Evolutionary conservation across 176 grass and related monocot species (phyloP).

Genomic region (Luzula sylvatica): DNA sequence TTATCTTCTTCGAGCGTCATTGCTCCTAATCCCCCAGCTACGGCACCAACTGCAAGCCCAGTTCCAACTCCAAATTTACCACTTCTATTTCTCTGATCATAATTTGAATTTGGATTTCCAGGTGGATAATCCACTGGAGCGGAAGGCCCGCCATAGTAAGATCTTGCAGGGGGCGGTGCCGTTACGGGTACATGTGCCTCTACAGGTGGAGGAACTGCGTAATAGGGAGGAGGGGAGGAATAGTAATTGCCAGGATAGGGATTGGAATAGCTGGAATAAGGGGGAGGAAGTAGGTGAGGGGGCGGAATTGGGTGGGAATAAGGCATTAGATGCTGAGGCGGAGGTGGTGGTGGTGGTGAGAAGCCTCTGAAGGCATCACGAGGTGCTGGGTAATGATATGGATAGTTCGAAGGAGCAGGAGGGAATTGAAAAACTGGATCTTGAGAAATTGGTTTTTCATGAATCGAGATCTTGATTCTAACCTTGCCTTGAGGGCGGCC

Average conservation of each 20-base stretch:
- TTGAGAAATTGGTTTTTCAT: slow-evolving; percentile 41
- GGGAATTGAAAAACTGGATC: slow-evolving; percentile 52
- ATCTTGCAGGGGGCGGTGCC: slow-evolving; percentile 21
- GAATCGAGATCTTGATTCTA: slow-evolving; percentile 52
- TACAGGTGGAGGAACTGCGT: slow-evolving; percentile 29
- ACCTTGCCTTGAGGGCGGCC: slow-evolving; percentile 86
- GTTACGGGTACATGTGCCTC: slow-evolving; percentile 28
- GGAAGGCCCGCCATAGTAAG: slow-evolving; percentile 43
- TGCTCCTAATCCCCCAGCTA: slow-evolving; percentile 43
- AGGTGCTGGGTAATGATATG: slow-evolving; percentile 19
- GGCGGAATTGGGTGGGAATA: not conserved
- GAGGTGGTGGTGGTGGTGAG: slow-evolving; percentile 40
- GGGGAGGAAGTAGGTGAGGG: slow-evolving; percentile 9
- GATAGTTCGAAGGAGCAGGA: slow-evolving; percentile 30
- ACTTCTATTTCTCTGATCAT: not conserved
- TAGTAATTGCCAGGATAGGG: slow-evolving; percentile 1
- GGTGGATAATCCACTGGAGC: slow-evolving; percentile 56
- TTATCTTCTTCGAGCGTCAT: slow-evolving; percentile 76
- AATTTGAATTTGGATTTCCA: slow-evolving; percentile 17
- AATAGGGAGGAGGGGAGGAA: slow-evolving; percentile 22
- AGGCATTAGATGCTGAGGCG: slow-evolving; percentile 13
- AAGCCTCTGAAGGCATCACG: slow-evolving; percentile 33
- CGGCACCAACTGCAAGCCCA: slow-evolving; percentile 60
- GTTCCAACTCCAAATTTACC: slow-evolving; percentile 44
- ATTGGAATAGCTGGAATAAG: slow-evolving; percentile 18